These are phyloP conservation scores for Colletotrichum somersetense DNA, from an alignment of 2,329 filamentous ascomycete species.

Conservation along the genomic window DNA sequence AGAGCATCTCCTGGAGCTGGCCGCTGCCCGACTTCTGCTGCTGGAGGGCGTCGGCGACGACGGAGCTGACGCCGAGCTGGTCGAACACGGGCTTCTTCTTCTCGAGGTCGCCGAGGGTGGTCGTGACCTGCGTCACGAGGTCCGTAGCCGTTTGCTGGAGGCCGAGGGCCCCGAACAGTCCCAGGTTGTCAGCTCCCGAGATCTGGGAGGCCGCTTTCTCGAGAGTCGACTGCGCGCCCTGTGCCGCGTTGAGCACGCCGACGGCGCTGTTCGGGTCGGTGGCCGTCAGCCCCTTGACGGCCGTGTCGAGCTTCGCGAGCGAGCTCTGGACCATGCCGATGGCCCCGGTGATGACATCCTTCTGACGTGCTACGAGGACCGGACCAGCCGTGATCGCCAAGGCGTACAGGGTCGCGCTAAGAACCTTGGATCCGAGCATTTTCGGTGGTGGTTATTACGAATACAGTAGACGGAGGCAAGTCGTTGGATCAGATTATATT, in stretches of 20 bases:
- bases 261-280: conserved; percentile 23
- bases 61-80: conserved; percentile 32
- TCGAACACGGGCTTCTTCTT: conserved; percentile 39
- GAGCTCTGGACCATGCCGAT: conserved; percentile 26
- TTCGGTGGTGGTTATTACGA: conserved; percentile 6
- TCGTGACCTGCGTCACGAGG: conserved; percentile 23
- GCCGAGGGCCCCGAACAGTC: conserved; percentile 31
- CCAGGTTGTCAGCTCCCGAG: conserved; percentile 16
- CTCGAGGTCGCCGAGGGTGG: conserved; percentile 33
- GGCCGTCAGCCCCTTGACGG: conserved; percentile 24
- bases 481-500: background rate
- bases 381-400: conserved; percentile 36
- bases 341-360: conserved; percentile 30
- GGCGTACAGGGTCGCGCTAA: conserved; percentile 34
- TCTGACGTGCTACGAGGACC: conserved; percentile 15
- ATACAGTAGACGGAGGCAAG: background rate
- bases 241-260: conserved; percentile 28
- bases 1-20: conserved; percentile 19
- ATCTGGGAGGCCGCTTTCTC: conserved; percentile 19
- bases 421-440: conserved; percentile 26
- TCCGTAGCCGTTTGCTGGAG: conserved; percentile 35
- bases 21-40: conserved; percentile 30
- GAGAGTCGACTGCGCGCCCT: conserved; percentile 22
- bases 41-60: conserved; percentile 23
- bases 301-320: conserved; percentile 31